Conservation (phyloP, 2,329 filamentous ascomycete genomes). For the Dothideomycetes sp. region DNA sequence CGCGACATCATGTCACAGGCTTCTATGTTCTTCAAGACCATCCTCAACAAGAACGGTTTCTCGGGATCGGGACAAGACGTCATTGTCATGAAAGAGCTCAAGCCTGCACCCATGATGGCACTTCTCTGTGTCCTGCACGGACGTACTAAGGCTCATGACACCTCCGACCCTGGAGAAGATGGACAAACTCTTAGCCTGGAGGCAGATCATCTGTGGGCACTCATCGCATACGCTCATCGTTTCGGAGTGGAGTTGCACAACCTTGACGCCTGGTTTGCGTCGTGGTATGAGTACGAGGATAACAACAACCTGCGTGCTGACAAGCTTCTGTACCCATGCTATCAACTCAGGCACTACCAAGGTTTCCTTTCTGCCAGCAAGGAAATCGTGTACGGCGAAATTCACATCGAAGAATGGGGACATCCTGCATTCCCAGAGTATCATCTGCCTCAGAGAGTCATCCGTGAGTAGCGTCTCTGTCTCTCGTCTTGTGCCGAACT, state of each 20-base stretch:
- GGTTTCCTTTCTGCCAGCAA: conserved; percentile 24
- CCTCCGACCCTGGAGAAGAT: neutral
- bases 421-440: too few species aligned
- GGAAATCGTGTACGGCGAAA: conserved; percentile 25
- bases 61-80: conserved; percentile 5
- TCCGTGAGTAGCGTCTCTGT: neutral
- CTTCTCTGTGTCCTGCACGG: neutral
- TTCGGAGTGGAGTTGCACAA: neutral
- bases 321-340: conserved; percentile 23
- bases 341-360: conserved; percentile 23
- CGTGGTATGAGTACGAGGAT: neutral
- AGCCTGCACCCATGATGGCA: conserved; percentile 2
- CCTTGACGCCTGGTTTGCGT: neutral
- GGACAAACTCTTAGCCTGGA: neutral
- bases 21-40: conserved; percentile 9
- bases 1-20: conserved; percentile 4
- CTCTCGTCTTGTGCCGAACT: neutral
- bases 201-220: neutral
- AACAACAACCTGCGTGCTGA: conserved; percentile 12
- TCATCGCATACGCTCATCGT: neutral
- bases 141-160: neutral
- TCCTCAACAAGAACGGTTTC: neutral
- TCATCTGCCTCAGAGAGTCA: neutral
- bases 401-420: neutral
- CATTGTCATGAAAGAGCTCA: conserved; percentile 15